A percentile compares a stretch with the other conserved stretches of the same genome.
Conservation (phyloP, 352 stramenopile genomes). For the Lagenidium sp. region DNA sequence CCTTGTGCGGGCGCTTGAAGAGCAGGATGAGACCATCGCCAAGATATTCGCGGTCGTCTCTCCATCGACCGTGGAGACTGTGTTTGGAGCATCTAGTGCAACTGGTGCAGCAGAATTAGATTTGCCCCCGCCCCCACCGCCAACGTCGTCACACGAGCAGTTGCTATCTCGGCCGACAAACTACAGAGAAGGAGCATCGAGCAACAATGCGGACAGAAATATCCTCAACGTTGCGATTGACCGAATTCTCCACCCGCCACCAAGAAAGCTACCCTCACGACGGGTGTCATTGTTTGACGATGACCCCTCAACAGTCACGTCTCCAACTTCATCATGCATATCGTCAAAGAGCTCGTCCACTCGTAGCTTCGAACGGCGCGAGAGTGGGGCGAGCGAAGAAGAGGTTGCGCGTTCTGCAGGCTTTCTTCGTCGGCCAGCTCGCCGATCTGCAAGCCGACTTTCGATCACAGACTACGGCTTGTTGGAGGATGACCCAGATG, state of each 20-base stretch:
- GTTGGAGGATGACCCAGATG: slow-evolving; percentile 27
- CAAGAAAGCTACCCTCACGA: too few relatives aligned
- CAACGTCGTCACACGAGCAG: not conserved
- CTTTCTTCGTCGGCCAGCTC: slow-evolving; percentile 45
- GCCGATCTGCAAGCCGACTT: slow-evolving; percentile 39
- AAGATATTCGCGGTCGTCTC: slow-evolving; percentile 54
- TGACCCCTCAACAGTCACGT: not conserved
- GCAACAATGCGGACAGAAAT: slow-evolving; percentile 2
- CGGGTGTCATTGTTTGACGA: not conserved
- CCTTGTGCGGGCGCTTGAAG: slow-evolving; percentile 46
- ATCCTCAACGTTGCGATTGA: slow-evolving; percentile 36
- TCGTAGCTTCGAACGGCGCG: slow-evolving; percentile 32
- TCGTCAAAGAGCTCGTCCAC: slow-evolving; percentile 19
- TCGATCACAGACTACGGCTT: slow-evolving; percentile 76
- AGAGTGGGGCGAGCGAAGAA: slow-evolving; percentile 49
- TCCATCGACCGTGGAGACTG: slow-evolving; percentile 2
- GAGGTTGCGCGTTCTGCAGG: slow-evolving; percentile 53
- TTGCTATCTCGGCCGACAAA: too few relatives aligned
- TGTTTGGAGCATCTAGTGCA: too few relatives aligned
- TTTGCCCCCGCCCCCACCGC: not conserved
- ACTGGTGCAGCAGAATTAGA: too few relatives aligned
- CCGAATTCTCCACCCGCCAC: slow-evolving; percentile 28
- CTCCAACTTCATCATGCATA: slow-evolving; percentile 4
- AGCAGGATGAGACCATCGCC: slow-evolving; percentile 71
- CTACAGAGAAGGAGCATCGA: too few relatives aligned